Conservation (phyloP, 2,329 filamentous ascomycete genomes). For the Xylaria sp. region DNA sequence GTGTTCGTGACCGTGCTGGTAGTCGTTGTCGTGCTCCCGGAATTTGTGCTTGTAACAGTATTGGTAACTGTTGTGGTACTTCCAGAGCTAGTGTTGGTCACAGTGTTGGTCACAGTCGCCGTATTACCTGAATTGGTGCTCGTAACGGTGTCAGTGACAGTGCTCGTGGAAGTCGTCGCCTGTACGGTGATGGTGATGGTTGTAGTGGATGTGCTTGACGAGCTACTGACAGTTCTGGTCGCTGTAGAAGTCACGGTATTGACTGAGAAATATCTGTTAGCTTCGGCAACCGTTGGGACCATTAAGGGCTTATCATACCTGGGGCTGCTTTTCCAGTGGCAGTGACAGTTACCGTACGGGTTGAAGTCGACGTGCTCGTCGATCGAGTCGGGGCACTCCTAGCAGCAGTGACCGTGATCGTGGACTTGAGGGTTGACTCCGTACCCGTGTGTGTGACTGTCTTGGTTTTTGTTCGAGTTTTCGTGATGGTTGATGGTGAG, state of each 20-base stretch:
- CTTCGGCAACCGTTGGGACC: neutral
- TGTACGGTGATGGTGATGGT: constrained; percentile 18
- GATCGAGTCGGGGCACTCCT: neutral
- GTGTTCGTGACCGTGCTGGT: neutral
- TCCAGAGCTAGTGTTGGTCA: neutral
- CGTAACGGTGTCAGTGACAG: neutral
- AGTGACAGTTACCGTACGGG: constrained; percentile 18
- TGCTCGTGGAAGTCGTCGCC: neutral
- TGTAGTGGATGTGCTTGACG: constrained; percentile 23
- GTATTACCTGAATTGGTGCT: neutral
- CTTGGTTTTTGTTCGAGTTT: constrained; percentile 7
- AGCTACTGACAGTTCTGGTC: constrained; percentile 1
- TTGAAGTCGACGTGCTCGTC: constrained; percentile 3
- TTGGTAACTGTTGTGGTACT: neutral
- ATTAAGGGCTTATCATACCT: constrained; percentile 17
- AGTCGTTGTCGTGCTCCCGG: neutral
- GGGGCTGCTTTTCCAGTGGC: neutral
- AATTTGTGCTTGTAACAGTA: neutral
- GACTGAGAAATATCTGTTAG: constrained; percentile 24
- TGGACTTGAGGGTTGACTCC: neutral
- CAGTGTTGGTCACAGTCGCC: constrained; percentile 2
- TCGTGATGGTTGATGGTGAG: constrained; percentile 14
- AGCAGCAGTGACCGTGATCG: constrained; percentile 12
- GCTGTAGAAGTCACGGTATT: constrained; percentile 22
- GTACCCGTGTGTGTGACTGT: constrained; percentile 14